Conservation (phyloP, 116 monocot genomes). For the Posidonia oceanica region DNA sequence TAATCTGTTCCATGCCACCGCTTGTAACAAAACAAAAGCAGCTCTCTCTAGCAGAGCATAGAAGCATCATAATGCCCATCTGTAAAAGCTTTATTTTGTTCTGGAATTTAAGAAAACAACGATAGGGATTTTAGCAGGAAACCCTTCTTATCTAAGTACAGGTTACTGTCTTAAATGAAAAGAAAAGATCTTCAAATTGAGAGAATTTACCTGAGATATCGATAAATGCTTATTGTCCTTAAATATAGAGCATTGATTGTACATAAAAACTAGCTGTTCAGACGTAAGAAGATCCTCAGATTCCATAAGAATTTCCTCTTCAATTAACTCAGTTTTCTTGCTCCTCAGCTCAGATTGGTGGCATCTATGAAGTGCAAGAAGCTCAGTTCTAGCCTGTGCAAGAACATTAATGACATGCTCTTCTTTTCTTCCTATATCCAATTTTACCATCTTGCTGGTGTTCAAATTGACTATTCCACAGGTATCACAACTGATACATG, state of each 20-base stretch:
- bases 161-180: background rate
- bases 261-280: constrained; percentile 16
- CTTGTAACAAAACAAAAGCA: constrained; percentile 60
- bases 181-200: background rate
- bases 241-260: constrained; percentile 32
- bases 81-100: constrained; percentile 35
- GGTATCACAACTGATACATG: constrained; percentile 23
- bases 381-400: constrained; percentile 44
- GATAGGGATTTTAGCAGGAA: background rate
- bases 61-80: constrained; percentile 46
- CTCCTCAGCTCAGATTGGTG: constrained; percentile 11
- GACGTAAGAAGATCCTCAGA: constrained; percentile 26
- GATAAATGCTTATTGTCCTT: constrained; percentile 16
- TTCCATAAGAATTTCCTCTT: constrained; percentile 14
- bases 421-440: constrained; percentile 14
- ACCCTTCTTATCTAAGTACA: background rate
- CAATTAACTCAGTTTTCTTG: constrained; percentile 8
- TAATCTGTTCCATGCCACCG: constrained; percentile 76
- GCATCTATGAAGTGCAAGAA: constrained; percentile 33
- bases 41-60: constrained; percentile 68
- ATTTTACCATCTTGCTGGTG: constrained; percentile 2
- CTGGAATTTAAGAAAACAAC: constrained; percentile 25
- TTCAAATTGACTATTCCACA: constrained; percentile 11
- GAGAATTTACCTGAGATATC: constrained; percentile 30
- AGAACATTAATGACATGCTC: constrained; percentile 20